These are phyloP conservation scores for Kuraishia ogatae DNA, from an alignment of 805 yeast species.

Conservation along the genomic window DNA sequence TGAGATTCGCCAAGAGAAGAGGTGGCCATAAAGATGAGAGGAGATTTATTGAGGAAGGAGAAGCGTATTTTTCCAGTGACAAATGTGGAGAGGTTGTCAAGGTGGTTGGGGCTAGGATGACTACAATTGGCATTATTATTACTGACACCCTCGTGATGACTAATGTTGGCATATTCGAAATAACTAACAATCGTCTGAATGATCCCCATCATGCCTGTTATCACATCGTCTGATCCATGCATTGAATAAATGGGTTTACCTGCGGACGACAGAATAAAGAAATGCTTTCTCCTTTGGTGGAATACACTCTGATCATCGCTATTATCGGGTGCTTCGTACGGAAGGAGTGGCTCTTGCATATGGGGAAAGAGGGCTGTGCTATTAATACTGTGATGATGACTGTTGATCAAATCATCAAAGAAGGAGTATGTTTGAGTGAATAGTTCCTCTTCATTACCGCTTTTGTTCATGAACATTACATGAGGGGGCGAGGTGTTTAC, in stretches of 20 bases:
- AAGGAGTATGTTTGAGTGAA: neutral
- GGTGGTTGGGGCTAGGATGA: too few relatives aligned
- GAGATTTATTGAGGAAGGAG: conserved; percentile 53
- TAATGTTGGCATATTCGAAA: conserved; percentile 36
- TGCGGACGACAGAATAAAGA: conserved; percentile 71
- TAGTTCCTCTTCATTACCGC: neutral
- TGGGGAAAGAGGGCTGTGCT: neutral
- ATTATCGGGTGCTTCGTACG: conserved; percentile 4
- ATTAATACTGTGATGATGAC: neutral
- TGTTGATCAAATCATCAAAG: neutral
- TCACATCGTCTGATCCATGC: conserved; percentile 61
- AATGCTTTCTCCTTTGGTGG: conserved; percentile 46
- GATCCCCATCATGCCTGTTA: conserved; percentile 68
- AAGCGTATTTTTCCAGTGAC: conserved; percentile 43
- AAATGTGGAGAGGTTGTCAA: conserved; percentile 38
- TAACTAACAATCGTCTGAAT: conserved; percentile 72
- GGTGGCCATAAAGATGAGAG: conserved; percentile 67
- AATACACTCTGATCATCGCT: conserved; percentile 14
- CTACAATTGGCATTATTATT: too few relatives aligned
- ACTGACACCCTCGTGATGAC: too few relatives aligned
- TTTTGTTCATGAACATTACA: too few relatives aligned
- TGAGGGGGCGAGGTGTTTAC: too few relatives aligned
- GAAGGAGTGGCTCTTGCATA: neutral
- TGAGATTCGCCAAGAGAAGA: conserved; percentile 47
- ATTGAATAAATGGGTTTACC: conserved; percentile 84